Base-by-base conservation (phyloP, 805 yeast genomes). In the Cyberlindnera japonica region DNA sequence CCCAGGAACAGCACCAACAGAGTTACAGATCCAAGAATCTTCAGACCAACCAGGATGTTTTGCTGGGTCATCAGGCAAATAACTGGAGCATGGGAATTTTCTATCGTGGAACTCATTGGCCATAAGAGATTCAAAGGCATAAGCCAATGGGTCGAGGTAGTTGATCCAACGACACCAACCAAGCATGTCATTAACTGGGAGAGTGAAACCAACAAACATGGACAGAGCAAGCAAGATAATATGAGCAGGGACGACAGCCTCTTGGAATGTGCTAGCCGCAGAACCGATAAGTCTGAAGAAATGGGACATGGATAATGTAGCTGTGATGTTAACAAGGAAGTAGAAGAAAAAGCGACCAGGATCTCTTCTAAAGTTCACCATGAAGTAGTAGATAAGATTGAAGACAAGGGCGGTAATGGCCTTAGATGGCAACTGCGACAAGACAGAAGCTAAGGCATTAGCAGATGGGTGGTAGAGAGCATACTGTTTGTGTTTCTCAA, bases 161-260 rank as follows among this genome's bases (percentile, higher is more conserved):
- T 75, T 74, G 45, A 79, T 75, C 84, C 83, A 79, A 49, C 78
- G 67, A 25, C 79, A 72, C 84, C 84, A 79, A 11, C 82, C 79
- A 47, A 69, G 66, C 77, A 78, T 76, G 35, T 68, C 57, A 6
- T 72, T 69, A 24, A 72, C 69, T 21, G 83, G 84, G 43, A 78
- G 63, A 17, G 72, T 77, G 62, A 78, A 79, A 27, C 83, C 83
- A 7, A 77, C 69, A 53, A 68, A 78, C 54, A 74, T 65, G 15
- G 72, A 59, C 53, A 78, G 51, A 6, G 71, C 72, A 30, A 73
- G 59, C 43, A 79, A 58, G 40, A 78, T 44, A 20, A 76, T 45
- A 13, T 80, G 65, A 3, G 81, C 74, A 3, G 82, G 82, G 5
- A 78, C 74, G 75, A 78, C 71, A 9, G 83, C 77, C 49, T 71